phyloP scores from a whole-genome alignment of 176 grass and related monocot species.

The Hordeum marinum region DNA sequence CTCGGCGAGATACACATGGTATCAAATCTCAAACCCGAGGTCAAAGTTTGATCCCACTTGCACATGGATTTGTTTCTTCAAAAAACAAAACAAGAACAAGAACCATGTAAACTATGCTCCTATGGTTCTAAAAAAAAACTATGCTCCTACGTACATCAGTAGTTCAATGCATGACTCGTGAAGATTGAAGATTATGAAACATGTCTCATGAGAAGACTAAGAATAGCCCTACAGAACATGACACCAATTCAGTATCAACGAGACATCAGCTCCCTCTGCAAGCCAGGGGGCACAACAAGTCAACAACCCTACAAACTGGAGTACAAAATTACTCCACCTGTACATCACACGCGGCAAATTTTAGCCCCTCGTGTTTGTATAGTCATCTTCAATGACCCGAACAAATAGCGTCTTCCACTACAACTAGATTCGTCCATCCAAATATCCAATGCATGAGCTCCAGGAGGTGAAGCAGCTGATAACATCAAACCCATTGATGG shows the following conservation, averaged over 20 bases:
- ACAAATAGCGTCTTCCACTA: neutral
- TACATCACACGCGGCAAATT: conserved; percentile 3
- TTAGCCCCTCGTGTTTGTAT: neutral
- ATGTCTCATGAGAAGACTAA: neutral
- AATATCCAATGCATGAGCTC: neutral
- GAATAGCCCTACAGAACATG: neutral
- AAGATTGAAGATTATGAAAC: too few species aligned
- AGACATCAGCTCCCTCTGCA: neutral
- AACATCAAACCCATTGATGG: neutral
- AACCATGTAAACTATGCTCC: too few species aligned
- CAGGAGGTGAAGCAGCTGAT: neutral
- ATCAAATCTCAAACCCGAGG: neutral
- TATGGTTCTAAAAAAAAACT: too few species aligned
- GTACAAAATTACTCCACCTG: conserved; percentile 2
- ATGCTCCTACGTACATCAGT: too few species aligned
- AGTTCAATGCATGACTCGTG: too few species aligned
- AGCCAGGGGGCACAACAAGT: neutral
- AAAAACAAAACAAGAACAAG: neutral
- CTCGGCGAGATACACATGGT: too few species aligned
- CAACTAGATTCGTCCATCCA: neutral
- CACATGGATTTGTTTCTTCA: neutral
- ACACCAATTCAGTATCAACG: neutral
- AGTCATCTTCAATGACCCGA: neutral
- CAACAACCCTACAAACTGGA: neutral
- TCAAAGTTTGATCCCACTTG: neutral